Base-by-base conservation (phyloP, 2,329 filamentous ascomycete genomes). In the Sphaerostilbella broomeana region DNA sequence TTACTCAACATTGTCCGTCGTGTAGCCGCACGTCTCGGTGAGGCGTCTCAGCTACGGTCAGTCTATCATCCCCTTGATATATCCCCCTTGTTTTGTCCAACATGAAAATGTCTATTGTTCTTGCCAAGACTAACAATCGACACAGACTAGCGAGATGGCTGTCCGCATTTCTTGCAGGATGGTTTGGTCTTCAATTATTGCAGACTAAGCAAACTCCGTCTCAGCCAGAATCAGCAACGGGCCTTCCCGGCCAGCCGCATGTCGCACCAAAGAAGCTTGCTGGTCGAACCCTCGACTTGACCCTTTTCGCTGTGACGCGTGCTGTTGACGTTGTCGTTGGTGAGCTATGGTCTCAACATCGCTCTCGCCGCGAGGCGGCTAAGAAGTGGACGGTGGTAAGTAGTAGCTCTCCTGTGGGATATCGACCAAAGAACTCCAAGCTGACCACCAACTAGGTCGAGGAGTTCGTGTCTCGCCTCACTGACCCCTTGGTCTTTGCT, bases 221-320 rank as follows among this genome's bases (percentile, higher is more conserved):
- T 33, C 69, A 70, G 46, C 61, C 65, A 5, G 65, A 72, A 33
- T 60, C 56, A 10, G 50, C 60, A 3, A 48, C 58, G 18, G 47
- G 51, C 32, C 56, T 59, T 45, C 48, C 54, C 3, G 53, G 57
- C 26, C 47, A 47, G 11, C 44, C 55, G 13, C 47, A 55, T 10
- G 47, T 24, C 15, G 11, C 42, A 3, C 50, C 45, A n/a, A 45
- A 45, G 40, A 55, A 48, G 38, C 50, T 58, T 45, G 84, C 81
- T 9, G 86, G 86, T 30, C 77, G 81, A 50, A 90, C 86, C 2
- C 72, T 94, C 44, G 86, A 94, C 56, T 68, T 94, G 21, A 90
- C 86, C 0, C 67, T 94, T n/a, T 90, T 92, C 55, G 77, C 84
- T 9, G 68, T 76, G 31, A 79, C 78, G 9, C 73, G 86, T 49